phyloP scores from a whole-genome alignment of 345 rosid genomes.

The Populus simonii region DNA sequence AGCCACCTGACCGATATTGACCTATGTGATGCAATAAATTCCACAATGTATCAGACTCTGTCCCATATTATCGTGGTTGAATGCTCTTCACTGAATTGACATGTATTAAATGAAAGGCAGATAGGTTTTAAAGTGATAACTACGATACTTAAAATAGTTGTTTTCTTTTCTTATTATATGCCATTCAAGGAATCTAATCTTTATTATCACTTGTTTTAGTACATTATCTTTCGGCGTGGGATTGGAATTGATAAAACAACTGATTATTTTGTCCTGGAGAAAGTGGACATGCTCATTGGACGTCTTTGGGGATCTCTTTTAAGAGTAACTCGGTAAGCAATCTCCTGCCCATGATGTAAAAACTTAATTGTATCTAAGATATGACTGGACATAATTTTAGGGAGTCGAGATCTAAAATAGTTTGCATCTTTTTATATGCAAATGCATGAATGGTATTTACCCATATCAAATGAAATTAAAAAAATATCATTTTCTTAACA shows the following conservation, averaged over 20 bases:
- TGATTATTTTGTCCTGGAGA: slow-evolving; percentile 78
- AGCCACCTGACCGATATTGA: not conserved
- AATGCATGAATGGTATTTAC: slow-evolving; percentile 4
- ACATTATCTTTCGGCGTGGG: slow-evolving; percentile 88
- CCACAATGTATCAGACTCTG: not conserved
- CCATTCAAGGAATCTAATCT: slow-evolving; percentile 13
- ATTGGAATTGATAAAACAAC: slow-evolving; percentile 80
- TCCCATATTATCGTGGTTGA: not conserved
- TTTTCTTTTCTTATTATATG: not conserved
- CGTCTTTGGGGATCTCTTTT: slow-evolving; percentile 71
- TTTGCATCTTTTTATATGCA: not conserved
- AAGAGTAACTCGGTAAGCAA: slow-evolving; percentile 59
- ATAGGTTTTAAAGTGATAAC: not conserved
- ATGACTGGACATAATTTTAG: slow-evolving; percentile 8
- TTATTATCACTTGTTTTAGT: slow-evolving; percentile 38
- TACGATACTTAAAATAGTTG: not conserved
- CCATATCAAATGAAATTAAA: not conserved
- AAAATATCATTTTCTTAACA: not conserved
- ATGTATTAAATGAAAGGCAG: not conserved
- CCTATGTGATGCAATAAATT: not conserved
- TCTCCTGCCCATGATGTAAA: not conserved
- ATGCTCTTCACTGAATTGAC: not conserved
- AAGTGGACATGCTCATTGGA: slow-evolving; percentile 72
- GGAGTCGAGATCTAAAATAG: not conserved
- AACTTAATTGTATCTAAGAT: not conserved